Evolutionary conservation across 768 basidiomycete species (phyloP), one percentile per base, ranked within the genome.

Genomic region (Pholiota molesta): DNA sequence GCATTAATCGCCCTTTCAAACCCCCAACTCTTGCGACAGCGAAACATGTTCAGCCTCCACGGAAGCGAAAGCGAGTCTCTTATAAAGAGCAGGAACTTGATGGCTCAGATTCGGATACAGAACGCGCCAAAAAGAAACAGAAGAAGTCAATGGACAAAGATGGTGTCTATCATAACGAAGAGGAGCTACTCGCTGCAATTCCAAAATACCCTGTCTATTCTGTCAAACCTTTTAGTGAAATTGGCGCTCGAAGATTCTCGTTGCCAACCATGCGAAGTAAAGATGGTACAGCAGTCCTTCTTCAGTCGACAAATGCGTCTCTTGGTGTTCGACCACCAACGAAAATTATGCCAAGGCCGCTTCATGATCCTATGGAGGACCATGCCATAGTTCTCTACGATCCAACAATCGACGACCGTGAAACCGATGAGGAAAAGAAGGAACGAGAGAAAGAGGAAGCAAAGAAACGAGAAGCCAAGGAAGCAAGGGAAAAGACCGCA

Each of bases 301-400:
- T 86, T 10, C 64, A 82, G 3, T 77, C 85, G 5, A 86, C 92
- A 0, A 87, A 92, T 67, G 80, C 83, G 2, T 88, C 95, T 11
- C 86, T 99, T 5, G 97, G 97, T 28, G 88, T 92, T 57, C 86
- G 95, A 13, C 90, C 93, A 0, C 88, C 86, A 60, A 82, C 89
- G 0, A 91, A 86, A 66, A 76, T 97, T 61, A 84, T 91, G 53
- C 97, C 97, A 17, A 83, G 96, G 21, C 97, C 97, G 5, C 78
- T 98, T n/a, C 91, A 96, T 68, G 95, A 99, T 72, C 97, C 96
- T 1, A 96, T 99, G 92, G 88, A 92, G 54, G 95, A 99, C 68
- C 96, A 98, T 74, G 95, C 97, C 0, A 97, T 99, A 62, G 97
- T 99, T 2, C 77, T 98, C 14, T 99, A 94, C 72, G 97, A 99